phyloP scores from a whole-genome alignment of 306 rosid genomes.

The Pyrus bretschneideri region DNA sequence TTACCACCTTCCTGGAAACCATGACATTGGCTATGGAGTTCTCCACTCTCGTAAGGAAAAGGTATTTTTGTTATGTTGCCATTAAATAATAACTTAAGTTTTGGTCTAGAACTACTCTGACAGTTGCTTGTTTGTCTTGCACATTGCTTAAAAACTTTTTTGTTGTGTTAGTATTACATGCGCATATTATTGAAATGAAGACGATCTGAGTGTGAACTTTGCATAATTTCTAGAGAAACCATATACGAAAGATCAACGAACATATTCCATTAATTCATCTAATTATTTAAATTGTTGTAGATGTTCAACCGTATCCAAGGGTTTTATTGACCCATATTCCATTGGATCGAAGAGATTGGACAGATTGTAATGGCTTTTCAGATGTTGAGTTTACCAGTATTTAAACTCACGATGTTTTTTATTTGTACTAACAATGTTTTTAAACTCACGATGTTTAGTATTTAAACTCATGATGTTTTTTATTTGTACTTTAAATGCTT shows the following conservation, averaged over 20 bases:
- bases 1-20: conserved; percentile 69
- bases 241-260: neutral
- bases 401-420: conserved; percentile 8
- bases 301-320: conserved; percentile 43
- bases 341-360: conserved; percentile 53
- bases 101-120: neutral
- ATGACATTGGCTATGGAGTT: conserved; percentile 72
- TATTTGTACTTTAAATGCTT: conserved; percentile 10
- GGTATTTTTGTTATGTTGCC: conserved; percentile 31
- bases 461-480: conserved; percentile 21
- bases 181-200: neutral
- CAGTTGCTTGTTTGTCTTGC: neutral
- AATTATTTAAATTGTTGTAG: conserved; percentile 29
- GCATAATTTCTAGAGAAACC: neutral
- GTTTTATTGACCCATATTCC: conserved; percentile 80
- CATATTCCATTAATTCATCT: conserved; percentile 2
- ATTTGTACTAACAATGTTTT: no score
- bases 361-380: conserved; percentile 22
- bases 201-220: neutral
- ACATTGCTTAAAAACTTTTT: neutral
- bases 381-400: conserved; percentile 8
- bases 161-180: neutral
- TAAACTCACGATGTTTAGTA: conserved; percentile 15
- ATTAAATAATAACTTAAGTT: conserved; percentile 6
- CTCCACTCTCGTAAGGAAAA: conserved; percentile 39